A percentile compares a stretch with the other conserved stretches of the same genome.
phyloP scores from a whole-genome alignment of 306 rosid genomes.

The Pterocarpus macrocarpus region DNA sequence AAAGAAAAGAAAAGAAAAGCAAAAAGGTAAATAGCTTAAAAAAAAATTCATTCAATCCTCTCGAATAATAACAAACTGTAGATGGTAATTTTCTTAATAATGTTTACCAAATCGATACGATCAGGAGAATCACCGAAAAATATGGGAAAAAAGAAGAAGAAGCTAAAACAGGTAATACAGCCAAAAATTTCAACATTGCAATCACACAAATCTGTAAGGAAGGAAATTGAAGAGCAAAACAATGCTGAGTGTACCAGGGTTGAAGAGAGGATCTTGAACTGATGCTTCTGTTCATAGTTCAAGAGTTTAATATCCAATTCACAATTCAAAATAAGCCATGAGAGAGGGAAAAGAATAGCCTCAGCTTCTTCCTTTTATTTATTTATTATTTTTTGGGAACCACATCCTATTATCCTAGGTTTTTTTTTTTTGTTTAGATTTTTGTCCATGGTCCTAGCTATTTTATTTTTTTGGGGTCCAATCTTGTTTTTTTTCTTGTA shows the following conservation, averaged over 20 bases:
- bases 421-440: too few relatives aligned
- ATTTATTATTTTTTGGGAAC: too few relatives aligned
- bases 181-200: neutral
- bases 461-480: too few relatives aligned
- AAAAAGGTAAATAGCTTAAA: too few relatives aligned
- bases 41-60: too few relatives aligned
- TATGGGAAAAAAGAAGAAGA: neutral
- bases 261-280: neutral
- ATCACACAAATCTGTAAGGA: neutral
- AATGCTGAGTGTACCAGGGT: neutral
- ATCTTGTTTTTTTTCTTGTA: too few relatives aligned
- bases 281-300: neutral
- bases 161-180: neutral
- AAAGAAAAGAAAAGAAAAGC: too few relatives aligned
- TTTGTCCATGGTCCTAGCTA: too few relatives aligned
- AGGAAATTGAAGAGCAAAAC: neutral
- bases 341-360: neutral
- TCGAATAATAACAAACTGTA: too few relatives aligned
- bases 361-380: too few relatives aligned
- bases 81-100: too few relatives aligned
- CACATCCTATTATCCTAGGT: too few relatives aligned
- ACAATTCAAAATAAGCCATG: neutral
- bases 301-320: neutral
- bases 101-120: neutral
- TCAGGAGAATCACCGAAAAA: neutral